Conservation (phyloP, 2,329 filamentous ascomycete genomes). For the Tolypocladium sp. region DNA sequence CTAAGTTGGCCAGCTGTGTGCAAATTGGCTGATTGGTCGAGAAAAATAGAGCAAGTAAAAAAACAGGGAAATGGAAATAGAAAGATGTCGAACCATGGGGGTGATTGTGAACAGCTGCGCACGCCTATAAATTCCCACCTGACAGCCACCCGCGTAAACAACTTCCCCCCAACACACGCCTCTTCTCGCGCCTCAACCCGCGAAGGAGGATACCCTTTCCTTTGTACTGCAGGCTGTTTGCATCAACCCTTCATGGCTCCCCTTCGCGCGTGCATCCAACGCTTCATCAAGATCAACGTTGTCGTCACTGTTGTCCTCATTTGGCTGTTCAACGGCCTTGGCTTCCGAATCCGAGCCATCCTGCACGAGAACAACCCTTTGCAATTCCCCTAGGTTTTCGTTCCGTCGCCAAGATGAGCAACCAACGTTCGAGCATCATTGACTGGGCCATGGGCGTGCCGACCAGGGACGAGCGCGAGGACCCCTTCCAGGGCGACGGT, state of each 20-base stretch:
- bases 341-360: neutral
- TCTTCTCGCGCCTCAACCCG: neutral
- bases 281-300: too few species aligned
- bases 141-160: neutral
- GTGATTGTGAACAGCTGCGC: neutral
- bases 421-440: neutral
- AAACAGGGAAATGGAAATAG: neutral
- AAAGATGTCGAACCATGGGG: neutral
- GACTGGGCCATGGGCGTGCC: conserved; percentile 25
- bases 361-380: neutral
- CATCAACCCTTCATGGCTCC: neutral
- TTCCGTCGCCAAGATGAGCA: neutral
- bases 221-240: neutral
- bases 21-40: neutral
- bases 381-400: neutral
- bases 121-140: neutral
- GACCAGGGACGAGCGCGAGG: conserved; percentile 22
- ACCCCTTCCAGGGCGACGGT: conserved; percentile 24
- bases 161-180: neutral
- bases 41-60: neutral
- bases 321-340: neutral
- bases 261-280: neutral
- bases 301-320: neutral
- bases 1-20: neutral
- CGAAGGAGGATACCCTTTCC: neutral